Evolutionary conservation across 352 stramenopile species (phyloP).

Genomic region (Aphanomyces cochlioides): DNA sequence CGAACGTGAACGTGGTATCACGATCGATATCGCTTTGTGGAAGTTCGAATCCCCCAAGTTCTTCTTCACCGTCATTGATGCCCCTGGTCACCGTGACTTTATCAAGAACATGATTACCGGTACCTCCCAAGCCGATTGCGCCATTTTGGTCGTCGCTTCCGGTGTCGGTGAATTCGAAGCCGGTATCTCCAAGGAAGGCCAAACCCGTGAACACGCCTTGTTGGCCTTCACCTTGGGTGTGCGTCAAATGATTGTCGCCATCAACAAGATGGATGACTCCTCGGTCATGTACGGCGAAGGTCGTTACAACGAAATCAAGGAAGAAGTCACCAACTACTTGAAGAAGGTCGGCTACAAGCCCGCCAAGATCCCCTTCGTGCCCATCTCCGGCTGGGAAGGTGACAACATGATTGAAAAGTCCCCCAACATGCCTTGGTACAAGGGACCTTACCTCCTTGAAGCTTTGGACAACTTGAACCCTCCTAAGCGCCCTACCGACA

Average conservation of each 20-base stretch:
- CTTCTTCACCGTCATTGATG: slow-evolving; percentile 98
- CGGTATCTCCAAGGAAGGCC: slow-evolving; percentile 93
- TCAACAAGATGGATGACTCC: slow-evolving; percentile 99
- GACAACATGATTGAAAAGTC: slow-evolving; percentile 98
- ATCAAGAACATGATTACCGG: slow-evolving; percentile 99
- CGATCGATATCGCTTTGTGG: slow-evolving; percentile 96
- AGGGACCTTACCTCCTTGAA: slow-evolving; percentile 88
- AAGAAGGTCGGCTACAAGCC: slow-evolving; percentile 97
- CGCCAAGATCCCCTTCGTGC: slow-evolving; percentile 93
- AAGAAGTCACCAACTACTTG: slow-evolving; percentile 88
- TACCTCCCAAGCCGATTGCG: slow-evolving; percentile 96
- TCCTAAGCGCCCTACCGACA: slow-evolving; percentile 91
- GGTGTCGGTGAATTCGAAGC: slow-evolving; percentile 91
- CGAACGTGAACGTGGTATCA: slow-evolving; percentile 97
- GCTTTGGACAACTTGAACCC: slow-evolving; percentile 88
- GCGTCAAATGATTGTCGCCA: slow-evolving; percentile 96
- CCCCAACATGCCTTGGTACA: slow-evolving; percentile 96
- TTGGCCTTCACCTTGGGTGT: slow-evolving; percentile 96
- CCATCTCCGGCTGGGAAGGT: slow-evolving; percentile 94
- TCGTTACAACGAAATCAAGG: slow-evolving; percentile 94
- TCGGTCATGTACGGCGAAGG: slow-evolving; percentile 90
- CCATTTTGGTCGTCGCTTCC: slow-evolving; percentile 94
- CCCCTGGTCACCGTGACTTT: slow-evolving; percentile 97
- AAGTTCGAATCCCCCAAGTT: slow-evolving; percentile 98
- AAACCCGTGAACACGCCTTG: slow-evolving; percentile 95